Evolutionary conservation across 108 stramenopile species (phyloP).

Genomic region (Nitzschia sp.): DNA sequence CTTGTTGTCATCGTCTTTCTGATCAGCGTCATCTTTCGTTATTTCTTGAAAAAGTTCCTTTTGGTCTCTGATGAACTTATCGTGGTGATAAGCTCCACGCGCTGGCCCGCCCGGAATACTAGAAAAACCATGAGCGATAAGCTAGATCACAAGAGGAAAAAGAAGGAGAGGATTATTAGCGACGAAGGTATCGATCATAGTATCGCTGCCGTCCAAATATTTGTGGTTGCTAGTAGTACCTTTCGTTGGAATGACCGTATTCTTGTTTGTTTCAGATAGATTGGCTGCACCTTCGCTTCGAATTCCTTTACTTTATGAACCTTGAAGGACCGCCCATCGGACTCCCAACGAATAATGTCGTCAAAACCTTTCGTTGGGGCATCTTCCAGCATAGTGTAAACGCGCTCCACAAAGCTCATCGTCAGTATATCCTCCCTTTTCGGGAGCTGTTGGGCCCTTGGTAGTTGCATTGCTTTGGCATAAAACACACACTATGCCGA

Average conservation of each 20-base stretch:
- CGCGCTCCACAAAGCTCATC: conserved; percentile 1
- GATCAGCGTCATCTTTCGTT: no score
- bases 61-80: background rate
- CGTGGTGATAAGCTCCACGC: background rate
- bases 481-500: no score
- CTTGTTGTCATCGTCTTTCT: no score
- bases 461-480: no score
- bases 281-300: conserved; percentile 40
- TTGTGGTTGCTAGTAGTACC: background rate
- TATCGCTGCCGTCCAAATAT: background rate
- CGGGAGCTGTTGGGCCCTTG: no score
- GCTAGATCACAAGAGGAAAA: background rate
- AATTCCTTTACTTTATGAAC: conserved; percentile 51
- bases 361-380: background rate
- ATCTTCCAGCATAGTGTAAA: conserved; percentile 18
- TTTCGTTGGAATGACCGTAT: conserved; percentile 9
- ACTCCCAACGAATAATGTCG: conserved; percentile 5
- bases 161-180: background rate
- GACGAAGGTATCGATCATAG: no score
- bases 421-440: no score
- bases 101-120: conserved; percentile 3
- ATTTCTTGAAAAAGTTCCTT: background rate
- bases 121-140: background rate
- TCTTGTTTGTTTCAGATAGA: conserved; percentile 46
- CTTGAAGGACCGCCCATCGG: conserved; percentile 20